A percentile compares a stretch with the other conserved stretches of the same genome.
These are phyloP conservation scores for Penicillium daleae DNA, from an alignment of 495 filamentous ascomycete genomes.

Conservation along the genomic window DNA sequence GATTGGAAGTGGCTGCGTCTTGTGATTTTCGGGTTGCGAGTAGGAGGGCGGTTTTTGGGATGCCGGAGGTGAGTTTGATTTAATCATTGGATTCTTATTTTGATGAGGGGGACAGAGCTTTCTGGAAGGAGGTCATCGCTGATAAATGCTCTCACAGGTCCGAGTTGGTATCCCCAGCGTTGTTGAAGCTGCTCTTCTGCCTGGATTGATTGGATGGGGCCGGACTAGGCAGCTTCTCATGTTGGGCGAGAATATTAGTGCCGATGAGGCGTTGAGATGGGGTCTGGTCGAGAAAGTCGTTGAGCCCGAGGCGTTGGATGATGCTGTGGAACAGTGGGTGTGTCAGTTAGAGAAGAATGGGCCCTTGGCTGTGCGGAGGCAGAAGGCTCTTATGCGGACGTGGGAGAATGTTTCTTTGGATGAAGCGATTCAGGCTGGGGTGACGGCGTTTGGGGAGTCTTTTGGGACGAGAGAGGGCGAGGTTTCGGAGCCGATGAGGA, in stretches of 20 bases:
- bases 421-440: constrained; percentile 23
- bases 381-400: constrained; percentile 30
- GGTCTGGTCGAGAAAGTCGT: constrained; percentile 33
- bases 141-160: constrained; percentile 10
- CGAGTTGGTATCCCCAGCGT: constrained; percentile 31
- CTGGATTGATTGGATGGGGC: constrained; percentile 31
- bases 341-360: constrained; percentile 31
- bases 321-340: constrained; percentile 30
- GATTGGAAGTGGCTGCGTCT: constrained; percentile 26
- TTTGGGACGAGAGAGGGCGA: constrained; percentile 19
- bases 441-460: constrained; percentile 27
- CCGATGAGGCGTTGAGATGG: constrained; percentile 29
- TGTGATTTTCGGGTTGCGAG: constrained; percentile 32
- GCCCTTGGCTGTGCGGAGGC: constrained; percentile 25
- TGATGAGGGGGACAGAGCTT: too few species aligned
- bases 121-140: not conserved
- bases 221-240: constrained; percentile 29
- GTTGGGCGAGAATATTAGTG: constrained; percentile 30
- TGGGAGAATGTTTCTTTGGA: constrained; percentile 30
- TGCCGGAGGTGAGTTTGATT: constrained; percentile 26
- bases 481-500: constrained; percentile 22
- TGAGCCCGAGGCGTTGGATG: constrained; percentile 22
- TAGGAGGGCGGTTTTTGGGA: constrained; percentile 29
- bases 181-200: constrained; percentile 31
- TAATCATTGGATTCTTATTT: not conserved